Conservation (phyloP, 148 eudicot genomes). For the Cornus suecica region DNA sequence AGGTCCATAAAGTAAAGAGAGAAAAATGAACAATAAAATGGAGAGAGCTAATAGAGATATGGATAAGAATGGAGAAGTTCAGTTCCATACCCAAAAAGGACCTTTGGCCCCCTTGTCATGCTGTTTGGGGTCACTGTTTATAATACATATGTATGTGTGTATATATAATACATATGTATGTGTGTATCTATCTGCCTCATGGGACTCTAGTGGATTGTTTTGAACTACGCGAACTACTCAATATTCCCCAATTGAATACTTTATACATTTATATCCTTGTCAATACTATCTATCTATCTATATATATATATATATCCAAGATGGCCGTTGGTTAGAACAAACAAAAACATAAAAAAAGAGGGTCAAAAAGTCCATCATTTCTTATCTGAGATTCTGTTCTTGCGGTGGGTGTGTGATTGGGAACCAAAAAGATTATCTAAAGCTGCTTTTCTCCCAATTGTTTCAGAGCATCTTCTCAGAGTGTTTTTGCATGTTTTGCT, state of each 20-base stretch:
- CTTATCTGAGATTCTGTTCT: conserved; percentile 53
- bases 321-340: conserved; percentile 12
- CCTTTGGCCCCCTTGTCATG: conserved; percentile 21
- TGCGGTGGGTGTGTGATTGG: conserved; percentile 55
- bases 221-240: conserved; percentile 12
- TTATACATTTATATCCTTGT: conserved; percentile 1
- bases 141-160: not conserved
- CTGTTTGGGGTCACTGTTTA: conserved; percentile 29
- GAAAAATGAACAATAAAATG: conserved; percentile 1
- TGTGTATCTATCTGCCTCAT: conserved; percentile 14
- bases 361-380: conserved; percentile 34
- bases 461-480: conserved; percentile 53
- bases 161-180: too few species aligned
- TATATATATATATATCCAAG: not conserved
- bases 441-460: conserved; percentile 43
- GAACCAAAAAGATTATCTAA: conserved; percentile 42
- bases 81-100: conserved; percentile 8
- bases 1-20: not conserved
- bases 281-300: too few species aligned
- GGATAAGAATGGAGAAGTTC: conserved; percentile 24
- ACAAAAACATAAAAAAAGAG: conserved; percentile 13
- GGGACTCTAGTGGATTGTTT: conserved; percentile 18
- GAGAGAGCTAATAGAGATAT: not conserved
- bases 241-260: not conserved
- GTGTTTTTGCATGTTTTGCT: conserved; percentile 17